A percentile compares a stretch with the other conserved stretches of the same genome.
Conservation (phyloP, 768 basidiomycete species). For the Amanita inopinata region DNA sequence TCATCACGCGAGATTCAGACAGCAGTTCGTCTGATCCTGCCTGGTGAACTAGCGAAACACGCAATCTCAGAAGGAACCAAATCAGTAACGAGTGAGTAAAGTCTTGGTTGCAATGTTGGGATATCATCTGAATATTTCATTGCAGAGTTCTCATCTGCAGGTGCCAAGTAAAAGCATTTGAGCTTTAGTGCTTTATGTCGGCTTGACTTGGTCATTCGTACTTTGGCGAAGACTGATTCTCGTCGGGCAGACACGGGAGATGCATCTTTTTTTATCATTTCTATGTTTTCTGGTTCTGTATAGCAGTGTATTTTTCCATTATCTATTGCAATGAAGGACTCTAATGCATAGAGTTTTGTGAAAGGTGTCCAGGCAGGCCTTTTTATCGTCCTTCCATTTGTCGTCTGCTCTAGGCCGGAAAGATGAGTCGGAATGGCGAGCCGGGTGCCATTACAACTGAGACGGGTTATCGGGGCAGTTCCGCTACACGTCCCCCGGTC, state of each 20-base stretch:
- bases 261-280: background rate
- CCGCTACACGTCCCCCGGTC: no score
- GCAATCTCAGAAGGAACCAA: slow-evolving; percentile 93
- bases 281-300: slow-evolving; percentile 4
- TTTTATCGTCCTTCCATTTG: no score
- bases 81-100: slow-evolving; percentile 70
- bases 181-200: slow-evolving; percentile 15
- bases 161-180: slow-evolving; percentile 41
- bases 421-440: no score
- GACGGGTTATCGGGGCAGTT: no score
- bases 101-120: background rate
- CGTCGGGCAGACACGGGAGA: slow-evolving; percentile 4
- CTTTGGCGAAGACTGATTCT: no score
- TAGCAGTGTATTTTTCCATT: slow-evolving; percentile 10
- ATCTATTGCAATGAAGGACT: slow-evolving; percentile 10
- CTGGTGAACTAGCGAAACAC: slow-evolving; percentile 92
- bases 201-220: no score
- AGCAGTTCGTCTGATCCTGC: slow-evolving; percentile 91
- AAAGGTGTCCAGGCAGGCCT: no score
- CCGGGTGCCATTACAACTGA: no score
- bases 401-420: no score
- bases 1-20: slow-evolving; percentile 99
- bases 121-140: slow-evolving; percentile 5
- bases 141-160: slow-evolving; percentile 62
- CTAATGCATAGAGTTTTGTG: slow-evolving; percentile 1